Percentiles rank a stretch among this genome's conserved stretches.
phyloP scores from a whole-genome alignment of 169 alveolate genomes.

The Eimeria praecox region DNA sequence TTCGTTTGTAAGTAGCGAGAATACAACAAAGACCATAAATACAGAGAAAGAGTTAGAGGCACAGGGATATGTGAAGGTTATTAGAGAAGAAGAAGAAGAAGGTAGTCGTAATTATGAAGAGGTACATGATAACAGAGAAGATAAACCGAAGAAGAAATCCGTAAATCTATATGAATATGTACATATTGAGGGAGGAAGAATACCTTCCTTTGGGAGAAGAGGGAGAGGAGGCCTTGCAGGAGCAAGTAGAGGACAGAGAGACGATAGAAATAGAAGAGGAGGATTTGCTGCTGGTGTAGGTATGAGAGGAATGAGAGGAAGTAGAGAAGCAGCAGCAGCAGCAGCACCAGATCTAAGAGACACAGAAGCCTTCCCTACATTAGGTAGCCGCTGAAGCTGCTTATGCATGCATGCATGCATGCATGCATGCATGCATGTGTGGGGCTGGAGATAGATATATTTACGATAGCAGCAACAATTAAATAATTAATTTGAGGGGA shows the following conservation, averaged over 20 bases:
- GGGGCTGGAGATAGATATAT: too few relatives aligned
- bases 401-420: not conserved
- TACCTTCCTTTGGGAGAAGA: slow-evolving; percentile 12
- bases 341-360: slow-evolving; percentile 49
- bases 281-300: not conserved
- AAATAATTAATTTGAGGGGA: too few relatives aligned
- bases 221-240: slow-evolving; percentile 38
- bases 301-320: not conserved
- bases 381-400: slow-evolving; percentile 28
- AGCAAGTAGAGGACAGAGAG: not conserved
- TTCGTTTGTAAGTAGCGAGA: slow-evolving; percentile 6
- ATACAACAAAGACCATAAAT: not conserved
- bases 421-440: too few relatives aligned
- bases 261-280: slow-evolving; percentile 1
- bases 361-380: slow-evolving; percentile 48
- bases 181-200: not conserved
- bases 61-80: slow-evolving; percentile 33
- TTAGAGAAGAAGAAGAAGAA: not conserved
- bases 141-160: slow-evolving; percentile 45
- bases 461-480: too few relatives aligned
- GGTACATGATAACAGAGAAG: not conserved
- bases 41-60: slow-evolving; percentile 38
- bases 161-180: not conserved
- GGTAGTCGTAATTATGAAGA: not conserved
- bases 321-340: not conserved